These are phyloP conservation scores for Mucor lusitanicus DNA, from an alignment of 371 early-diverging fungal species.

Conservation along the genomic window DNA sequence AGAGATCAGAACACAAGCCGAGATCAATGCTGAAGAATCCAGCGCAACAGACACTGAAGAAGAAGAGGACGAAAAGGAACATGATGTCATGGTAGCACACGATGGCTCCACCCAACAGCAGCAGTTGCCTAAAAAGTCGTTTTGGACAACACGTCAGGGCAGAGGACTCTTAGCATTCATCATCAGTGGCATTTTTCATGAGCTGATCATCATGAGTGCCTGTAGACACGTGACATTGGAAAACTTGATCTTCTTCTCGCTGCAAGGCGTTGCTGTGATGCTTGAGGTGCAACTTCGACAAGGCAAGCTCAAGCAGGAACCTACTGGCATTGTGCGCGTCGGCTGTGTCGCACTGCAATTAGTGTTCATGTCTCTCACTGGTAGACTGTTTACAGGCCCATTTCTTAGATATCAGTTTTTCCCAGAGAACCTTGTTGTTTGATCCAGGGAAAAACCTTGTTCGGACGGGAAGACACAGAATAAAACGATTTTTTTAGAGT, in stretches of 20 bases:
- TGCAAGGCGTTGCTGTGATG: conserved; percentile 32
- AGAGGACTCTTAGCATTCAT: conserved; percentile 31
- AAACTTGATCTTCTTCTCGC: conserved; percentile 31
- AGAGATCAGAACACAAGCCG: background rate
- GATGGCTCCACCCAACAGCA: background rate
- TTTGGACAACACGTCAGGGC: conserved; percentile 8
- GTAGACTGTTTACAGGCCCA: conserved; percentile 24
- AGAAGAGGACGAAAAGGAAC: background rate
- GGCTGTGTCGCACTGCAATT: conserved; percentile 14
- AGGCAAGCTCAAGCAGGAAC: conserved; percentile 19
- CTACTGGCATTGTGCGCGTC: conserved; percentile 10
- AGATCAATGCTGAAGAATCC: background rate
- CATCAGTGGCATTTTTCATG: conserved; percentile 41
- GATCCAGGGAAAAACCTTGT: background rate
- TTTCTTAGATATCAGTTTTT: conserved; percentile 25
- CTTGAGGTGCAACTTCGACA: conserved; percentile 24
- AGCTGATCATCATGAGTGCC: conserved; percentile 35
- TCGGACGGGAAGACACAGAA: background rate
- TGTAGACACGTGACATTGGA: conserved; percentile 40
- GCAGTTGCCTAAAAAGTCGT: background rate
- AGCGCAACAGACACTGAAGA: background rate
- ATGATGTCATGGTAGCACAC: background rate
- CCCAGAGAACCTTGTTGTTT: background rate
- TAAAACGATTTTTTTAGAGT: background rate
- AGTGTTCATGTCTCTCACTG: conserved; percentile 14